Conservation (phyloP, 1,139 yeast species). For the Scheffersomyces illinoinensis region DNA sequence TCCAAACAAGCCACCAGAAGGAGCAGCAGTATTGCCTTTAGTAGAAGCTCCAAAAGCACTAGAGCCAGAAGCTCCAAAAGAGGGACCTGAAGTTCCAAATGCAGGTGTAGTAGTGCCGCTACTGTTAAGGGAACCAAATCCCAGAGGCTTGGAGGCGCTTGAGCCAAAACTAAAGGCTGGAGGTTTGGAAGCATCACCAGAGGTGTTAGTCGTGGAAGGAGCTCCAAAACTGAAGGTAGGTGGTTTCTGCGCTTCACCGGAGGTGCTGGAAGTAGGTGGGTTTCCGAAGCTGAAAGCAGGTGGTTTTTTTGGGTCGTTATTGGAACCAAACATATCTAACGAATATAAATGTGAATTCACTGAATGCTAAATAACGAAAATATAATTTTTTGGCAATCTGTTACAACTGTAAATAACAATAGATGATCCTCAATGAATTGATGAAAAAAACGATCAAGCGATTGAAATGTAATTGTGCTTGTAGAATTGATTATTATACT, state of each 20-base stretch:
- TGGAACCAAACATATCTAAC: not conserved
- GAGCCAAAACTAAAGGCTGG: not conserved
- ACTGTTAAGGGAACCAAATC: not conserved
- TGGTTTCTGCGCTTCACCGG: not conserved
- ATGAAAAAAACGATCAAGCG: not conserved
- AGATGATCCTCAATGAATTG: not conserved
- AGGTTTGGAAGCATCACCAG: not conserved
- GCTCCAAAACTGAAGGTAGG: slow-evolving; percentile 10
- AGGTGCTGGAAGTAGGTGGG: not conserved
- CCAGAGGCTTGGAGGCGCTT: not conserved
- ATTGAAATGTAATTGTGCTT: not conserved
- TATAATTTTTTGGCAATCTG: not conserved
- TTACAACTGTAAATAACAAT: not conserved
- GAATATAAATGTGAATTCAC: not conserved
- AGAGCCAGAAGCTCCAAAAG: slow-evolving; percentile 5
- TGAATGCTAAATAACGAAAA: not conserved
- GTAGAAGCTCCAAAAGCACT: slow-evolving; percentile 1
- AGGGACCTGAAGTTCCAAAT: not conserved
- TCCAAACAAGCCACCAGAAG: slow-evolving; percentile 28
- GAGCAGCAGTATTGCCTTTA: slow-evolving; percentile 5
- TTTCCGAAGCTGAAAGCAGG: slow-evolving; percentile 1
- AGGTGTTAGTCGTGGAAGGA: not conserved
- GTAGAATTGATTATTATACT: too few relatives aligned
- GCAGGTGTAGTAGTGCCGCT: not conserved
- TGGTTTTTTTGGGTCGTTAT: not conserved